Evolutionary conservation across 2,329 filamentous ascomycete genomes (phyloP).

Genomic region (Talaromyces sp.): DNA sequence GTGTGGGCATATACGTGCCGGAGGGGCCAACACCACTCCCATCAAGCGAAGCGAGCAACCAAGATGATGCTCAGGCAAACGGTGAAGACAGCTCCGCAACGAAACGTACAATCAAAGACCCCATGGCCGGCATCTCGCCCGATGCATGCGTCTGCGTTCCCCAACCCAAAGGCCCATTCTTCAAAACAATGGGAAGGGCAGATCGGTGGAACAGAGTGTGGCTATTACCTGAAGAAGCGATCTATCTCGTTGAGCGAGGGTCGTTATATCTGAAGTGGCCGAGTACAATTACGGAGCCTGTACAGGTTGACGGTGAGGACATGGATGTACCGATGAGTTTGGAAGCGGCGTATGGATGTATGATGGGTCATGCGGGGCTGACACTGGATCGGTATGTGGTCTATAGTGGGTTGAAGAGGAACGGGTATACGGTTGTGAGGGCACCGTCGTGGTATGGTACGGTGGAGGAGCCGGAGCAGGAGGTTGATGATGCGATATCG

Average conservation of each 20-base stretch:
- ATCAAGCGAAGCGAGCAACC: conserved; percentile 10
- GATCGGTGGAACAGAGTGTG: conserved; percentile 66
- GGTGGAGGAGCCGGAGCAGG: conserved; percentile 32
- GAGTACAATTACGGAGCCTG: conserved; percentile 31
- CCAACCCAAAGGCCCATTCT: conserved; percentile 66
- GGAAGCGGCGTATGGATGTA: conserved; percentile 81
- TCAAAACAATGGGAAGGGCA: conserved; percentile 71
- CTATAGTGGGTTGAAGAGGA: conserved; percentile 76
- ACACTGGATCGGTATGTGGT: conserved; percentile 81
- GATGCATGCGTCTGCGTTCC: conserved; percentile 61
- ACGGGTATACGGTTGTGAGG: conserved; percentile 76
- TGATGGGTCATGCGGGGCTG: conserved; percentile 65
- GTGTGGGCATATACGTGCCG: conserved; percentile 72
- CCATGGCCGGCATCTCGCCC: conserved; percentile 22
- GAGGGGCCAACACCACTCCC: conserved; percentile 39
- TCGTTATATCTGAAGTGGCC: conserved; percentile 87
- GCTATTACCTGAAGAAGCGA: conserved; percentile 85
- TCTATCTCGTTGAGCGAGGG: conserved; percentile 85
- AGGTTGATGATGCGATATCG: conserved; percentile 11
- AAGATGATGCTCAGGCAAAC: conserved; percentile 9
- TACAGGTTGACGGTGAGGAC: conserved; percentile 50
- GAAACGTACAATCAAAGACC: conserved; percentile 19
- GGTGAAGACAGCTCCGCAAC: conserved; percentile 8
- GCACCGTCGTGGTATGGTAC: conserved; percentile 51
- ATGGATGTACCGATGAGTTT: conserved; percentile 79